Conservation (phyloP, 1,284 basidiomycete species). For the Inonotus obliquus region DNA sequence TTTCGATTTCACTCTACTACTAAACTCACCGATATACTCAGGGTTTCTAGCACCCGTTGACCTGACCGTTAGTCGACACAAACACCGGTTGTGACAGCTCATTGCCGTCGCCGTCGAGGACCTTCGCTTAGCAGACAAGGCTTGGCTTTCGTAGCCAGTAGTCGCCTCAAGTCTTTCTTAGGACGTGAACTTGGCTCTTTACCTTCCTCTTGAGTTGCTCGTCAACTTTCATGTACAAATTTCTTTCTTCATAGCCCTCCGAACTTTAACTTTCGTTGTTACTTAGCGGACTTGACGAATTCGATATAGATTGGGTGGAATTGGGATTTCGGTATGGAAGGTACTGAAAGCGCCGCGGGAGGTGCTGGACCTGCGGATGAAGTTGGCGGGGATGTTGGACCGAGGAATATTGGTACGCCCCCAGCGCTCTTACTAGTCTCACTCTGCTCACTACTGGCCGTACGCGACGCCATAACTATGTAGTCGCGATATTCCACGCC, state of each 20-base stretch:
- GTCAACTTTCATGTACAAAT: not conserved
- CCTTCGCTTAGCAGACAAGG: too few relatives aligned
- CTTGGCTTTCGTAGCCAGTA: too few relatives aligned
- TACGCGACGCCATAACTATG: not conserved
- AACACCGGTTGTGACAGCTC: too few relatives aligned
- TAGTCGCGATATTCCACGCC: conserved; percentile 77
- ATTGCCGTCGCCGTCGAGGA: too few relatives aligned
- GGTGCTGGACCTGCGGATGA: not conserved
- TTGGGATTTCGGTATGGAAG: too few relatives aligned
- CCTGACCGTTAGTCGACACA: too few relatives aligned
- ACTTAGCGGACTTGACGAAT: not conserved
- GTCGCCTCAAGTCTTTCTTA: too few relatives aligned
- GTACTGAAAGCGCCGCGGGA: not conserved
- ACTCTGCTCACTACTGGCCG: not conserved
- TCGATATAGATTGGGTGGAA: too few relatives aligned
- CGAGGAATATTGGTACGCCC: not conserved
- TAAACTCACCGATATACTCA: too few relatives aligned
- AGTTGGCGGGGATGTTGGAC: not conserved
- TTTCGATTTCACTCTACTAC: too few relatives aligned
- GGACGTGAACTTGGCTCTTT: not conserved
- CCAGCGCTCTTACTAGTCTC: not conserved
- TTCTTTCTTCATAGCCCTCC: not conserved
- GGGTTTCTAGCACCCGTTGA: not conserved
- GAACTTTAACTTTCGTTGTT: not conserved
- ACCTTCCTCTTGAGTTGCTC: not conserved